Evolutionary conservation across 371 early-diverging fungal species (phyloP), one percentile per base, ranked within the genome.

Genomic region (Dinochytrium kinnereticum): DNA sequence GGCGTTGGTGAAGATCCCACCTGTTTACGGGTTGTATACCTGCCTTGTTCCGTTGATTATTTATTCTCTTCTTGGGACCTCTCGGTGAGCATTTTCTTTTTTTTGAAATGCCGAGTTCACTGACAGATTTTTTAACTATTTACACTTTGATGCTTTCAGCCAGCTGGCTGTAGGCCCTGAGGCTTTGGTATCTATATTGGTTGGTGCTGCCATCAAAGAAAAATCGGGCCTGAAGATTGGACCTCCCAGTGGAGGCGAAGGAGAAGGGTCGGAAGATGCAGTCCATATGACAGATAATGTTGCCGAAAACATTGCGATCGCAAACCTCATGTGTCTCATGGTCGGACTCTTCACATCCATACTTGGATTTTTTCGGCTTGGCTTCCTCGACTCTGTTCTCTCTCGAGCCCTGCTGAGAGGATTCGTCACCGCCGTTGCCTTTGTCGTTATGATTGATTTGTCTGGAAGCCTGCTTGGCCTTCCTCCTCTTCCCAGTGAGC

Each of bases 151-250:
- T 10, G n/a, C 40, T 33, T n/a, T 64, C 38, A 70, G 89, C 59
- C 97, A 97, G 83, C 86, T 97, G 75, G 92, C 93, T 21, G 89
- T 96, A 74, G 97, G 98, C 0, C 98, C 98, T 13, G 97, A 96
- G 81, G 95, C 98, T 1, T 87, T 96, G 0, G 86, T 96, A 1
- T 92, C 96, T 13, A 91, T 96, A 71, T 84, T 98, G 33, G 90
- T 93, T 0, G 98, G 97, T 31, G 90, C 91, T 34, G 89, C 92
- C 24, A 88, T 90, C 64, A 17, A 44, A 0, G 83, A 82, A 40
- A 77, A 71, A 64, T 71, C 71, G 2, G 64, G 64, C 3, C 33
- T 59, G 17, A 70, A 55, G 38, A 2, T 30, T n/a, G 28, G 15
- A 5, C 36, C 10, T 37, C 33, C 33, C 28, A 73, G 59, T 49